A percentile compares a stretch with the other conserved stretches of the same genome.
Conservation (phyloP, 2,329 filamentous ascomycete species). For the Ophiostoma perfectum region DNA sequence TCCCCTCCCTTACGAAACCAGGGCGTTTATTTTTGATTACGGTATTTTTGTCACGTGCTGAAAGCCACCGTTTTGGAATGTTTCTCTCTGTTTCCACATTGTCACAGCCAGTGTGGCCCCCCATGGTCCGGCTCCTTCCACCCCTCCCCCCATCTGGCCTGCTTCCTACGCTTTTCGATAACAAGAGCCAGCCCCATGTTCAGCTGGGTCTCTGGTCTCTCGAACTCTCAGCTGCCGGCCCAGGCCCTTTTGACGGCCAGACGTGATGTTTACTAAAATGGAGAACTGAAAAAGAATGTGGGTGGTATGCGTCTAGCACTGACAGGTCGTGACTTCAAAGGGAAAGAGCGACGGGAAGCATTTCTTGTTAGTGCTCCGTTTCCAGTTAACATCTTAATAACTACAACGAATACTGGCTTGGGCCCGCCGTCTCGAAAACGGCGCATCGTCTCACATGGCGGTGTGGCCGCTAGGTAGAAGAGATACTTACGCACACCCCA, state of each 20-base stretch:
- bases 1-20: constrained; percentile 17
- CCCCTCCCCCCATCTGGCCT: background rate
- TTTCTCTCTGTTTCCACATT: constrained; percentile 12
- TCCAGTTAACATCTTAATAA: background rate
- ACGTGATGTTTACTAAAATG: no score
- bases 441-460: constrained; percentile 1
- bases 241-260: no score
- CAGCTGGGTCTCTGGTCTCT: background rate
- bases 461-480: constrained; percentile 4
- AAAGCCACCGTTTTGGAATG: background rate
- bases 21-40: background rate
- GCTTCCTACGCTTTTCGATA: no score
- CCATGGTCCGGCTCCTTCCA: background rate
- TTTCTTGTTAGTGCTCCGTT: background rate
- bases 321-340: no score
- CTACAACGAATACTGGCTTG: no score
- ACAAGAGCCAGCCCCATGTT: background rate
- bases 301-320: no score
- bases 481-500: constrained; percentile 8
- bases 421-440: background rate
- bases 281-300: no score
- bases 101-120: constrained; percentile 3
- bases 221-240: no score
- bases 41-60: background rate
- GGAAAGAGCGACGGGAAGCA: background rate